Evolutionary conservation across 177 flowering plant genomes (phyloP).

Genomic region (Vitis hybrid): DNA sequence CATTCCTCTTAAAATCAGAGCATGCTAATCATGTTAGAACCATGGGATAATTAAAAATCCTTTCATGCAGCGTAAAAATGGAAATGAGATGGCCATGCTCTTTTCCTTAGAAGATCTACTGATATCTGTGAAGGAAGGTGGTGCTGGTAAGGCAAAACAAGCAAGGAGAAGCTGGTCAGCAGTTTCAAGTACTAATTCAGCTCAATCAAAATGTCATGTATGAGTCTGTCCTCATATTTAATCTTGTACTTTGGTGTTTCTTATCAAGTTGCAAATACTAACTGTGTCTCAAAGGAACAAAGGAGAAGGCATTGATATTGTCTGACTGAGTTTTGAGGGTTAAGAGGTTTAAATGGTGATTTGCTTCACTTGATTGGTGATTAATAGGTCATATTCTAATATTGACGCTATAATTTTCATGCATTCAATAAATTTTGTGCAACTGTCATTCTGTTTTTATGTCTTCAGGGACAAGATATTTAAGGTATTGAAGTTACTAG

Average conservation of each 20-base stretch:
- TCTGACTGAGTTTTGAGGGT: not conserved
- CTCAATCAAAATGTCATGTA: constrained; percentile 49
- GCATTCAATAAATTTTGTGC: not conserved
- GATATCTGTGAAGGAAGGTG: constrained; percentile 28
- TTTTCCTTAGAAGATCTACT: constrained; percentile 60
- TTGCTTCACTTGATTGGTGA: not conserved
- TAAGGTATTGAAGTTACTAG: too few species aligned
- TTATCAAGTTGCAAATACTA: not conserved
- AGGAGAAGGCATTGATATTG: too few species aligned
- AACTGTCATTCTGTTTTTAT: not conserved
- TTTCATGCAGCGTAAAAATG: constrained; percentile 31
- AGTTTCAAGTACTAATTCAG: constrained; percentile 31
- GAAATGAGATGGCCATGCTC: constrained; percentile 19
- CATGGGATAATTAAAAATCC: not conserved
- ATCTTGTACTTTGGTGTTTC: not conserved
- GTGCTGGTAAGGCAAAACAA: constrained; percentile 25
- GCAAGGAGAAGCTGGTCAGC: constrained; percentile 25
- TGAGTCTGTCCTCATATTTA: constrained; percentile 12
- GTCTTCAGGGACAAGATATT: not conserved
- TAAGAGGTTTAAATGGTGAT: not conserved
- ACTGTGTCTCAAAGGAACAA: not conserved
- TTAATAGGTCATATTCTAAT: not conserved
- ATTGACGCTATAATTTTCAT: not conserved
- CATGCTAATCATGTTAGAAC: not conserved
- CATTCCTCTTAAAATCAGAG: not conserved